A percentile compares a stretch with the other conserved stretches of the same genome.
Conservation (phyloP, 2,329 filamentous ascomycete species). For the Colletotrichum destructivum region DNA sequence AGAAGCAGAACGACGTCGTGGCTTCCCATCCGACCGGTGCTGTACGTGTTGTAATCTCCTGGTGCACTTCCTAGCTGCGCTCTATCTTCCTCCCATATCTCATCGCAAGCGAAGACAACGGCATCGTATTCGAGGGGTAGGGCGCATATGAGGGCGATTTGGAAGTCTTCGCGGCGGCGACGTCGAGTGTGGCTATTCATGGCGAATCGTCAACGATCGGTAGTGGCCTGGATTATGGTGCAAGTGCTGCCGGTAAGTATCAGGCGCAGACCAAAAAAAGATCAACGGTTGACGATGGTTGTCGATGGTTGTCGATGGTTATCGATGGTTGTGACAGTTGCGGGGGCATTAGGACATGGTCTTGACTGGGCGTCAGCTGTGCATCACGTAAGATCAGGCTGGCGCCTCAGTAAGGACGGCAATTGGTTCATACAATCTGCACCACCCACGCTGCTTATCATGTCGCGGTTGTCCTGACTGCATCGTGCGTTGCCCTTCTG, state of each 20-base stretch:
- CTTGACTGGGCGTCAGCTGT: background rate
- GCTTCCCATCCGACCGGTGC: constrained; percentile 48
- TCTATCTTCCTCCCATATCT: constrained; percentile 48
- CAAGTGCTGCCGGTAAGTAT: background rate
- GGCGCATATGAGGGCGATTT: constrained; percentile 50
- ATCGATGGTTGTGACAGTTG: background rate
- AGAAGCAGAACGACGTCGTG: constrained; percentile 48
- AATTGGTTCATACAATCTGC: constrained; percentile 3
- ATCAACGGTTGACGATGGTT: background rate
- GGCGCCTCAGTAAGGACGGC: background rate
- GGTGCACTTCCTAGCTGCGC: constrained; percentile 43
- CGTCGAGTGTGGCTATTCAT: background rate
- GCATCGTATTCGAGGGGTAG: too few species aligned
- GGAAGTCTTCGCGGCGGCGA: constrained; percentile 29
- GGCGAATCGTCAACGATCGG: background rate
- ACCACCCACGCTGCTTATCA: background rate
- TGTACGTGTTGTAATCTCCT: constrained; percentile 50
- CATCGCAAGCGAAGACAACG: constrained; percentile 45
- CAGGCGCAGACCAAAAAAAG: background rate
- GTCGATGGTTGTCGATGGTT: too few species aligned
- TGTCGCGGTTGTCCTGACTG: background rate
- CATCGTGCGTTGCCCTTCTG: constrained; percentile 6
- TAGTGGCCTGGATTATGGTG: background rate
- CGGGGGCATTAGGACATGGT: background rate
- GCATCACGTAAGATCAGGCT: constrained; percentile 5